Base-by-base conservation (phyloP, 306 rosid species). In the Gillenia trifoliata region DNA sequence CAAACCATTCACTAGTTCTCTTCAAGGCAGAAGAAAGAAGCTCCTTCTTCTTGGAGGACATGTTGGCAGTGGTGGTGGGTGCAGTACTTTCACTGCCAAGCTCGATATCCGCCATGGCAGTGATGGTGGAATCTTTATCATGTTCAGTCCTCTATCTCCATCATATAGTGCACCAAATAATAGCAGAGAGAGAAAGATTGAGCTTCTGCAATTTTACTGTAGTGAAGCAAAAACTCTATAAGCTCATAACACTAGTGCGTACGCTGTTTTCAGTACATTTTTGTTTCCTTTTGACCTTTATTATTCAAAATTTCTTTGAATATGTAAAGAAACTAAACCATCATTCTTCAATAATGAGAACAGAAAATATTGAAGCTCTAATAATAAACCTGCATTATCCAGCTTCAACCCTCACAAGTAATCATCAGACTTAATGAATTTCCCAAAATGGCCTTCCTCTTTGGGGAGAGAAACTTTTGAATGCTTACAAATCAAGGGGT, bases 1-100 rank as follows among this genome's bases (percentile, higher is more conserved):
- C 79, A 68, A 84, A 94, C 98, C 99, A 92, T 68, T 94, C 96
- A 86, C 97, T 92, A 38, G 99, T 92, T 86, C 99, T 87, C 85
- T 87, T 87, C 88, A 88, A 78, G 80, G 96, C 95, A 75, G 92
- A 71, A 66, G 97, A 88, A 74, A 86, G 93, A 84, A 90, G 95
- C 77, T 88, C 97, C 75, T 88, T 90, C 91, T 86, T 89, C 85
- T 83, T 88, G 68, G 84, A 61, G 72, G 86, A 85, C 84, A 91
- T 82, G 85, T 84, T 86, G 77, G 72, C 49, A 64, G 84, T 79
- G 82, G 83, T 76, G 80, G 77, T 61, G 40, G 82, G 68, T 69
- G 80, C 73, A 30, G 78, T 77, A 75, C 66, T 74, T 80, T 74
- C 63, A 81, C 82, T 82, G 54, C 5, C 36, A 71, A 68, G 85